Evolutionary conservation across 768 basidiomycete species (phyloP).

Genomic region (Pleurotus djamor): DNA sequence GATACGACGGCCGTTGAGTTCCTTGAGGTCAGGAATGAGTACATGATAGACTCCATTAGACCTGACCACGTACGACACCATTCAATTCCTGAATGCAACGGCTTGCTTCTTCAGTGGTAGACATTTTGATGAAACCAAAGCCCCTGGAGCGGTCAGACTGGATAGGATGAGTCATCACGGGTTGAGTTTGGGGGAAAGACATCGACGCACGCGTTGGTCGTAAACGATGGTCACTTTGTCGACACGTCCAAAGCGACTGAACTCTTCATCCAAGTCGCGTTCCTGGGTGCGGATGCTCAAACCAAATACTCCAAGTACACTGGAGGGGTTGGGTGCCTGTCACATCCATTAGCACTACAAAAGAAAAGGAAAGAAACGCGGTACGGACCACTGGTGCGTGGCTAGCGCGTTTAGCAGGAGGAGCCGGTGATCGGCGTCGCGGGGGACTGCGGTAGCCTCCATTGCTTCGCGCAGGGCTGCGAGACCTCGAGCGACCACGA

Average conservation of each 20-base stretch:
- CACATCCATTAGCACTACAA: slow-evolving; percentile 33
- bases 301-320: slow-evolving; percentile 97
- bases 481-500: slow-evolving; percentile 74
- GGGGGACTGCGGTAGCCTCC: slow-evolving; percentile 57
- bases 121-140: slow-evolving; percentile 98
- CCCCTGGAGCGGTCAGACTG: slow-evolving; percentile 93
- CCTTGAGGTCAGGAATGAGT: slow-evolving; percentile 39
- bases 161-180: slow-evolving; percentile 1
- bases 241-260: slow-evolving; percentile 82
- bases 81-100: slow-evolving; percentile 90
- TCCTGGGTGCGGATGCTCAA: slow-evolving; percentile 93
- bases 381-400: slow-evolving; percentile 74
- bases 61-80: slow-evolving; percentile 66
- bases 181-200: slow-evolving; percentile 8
- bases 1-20: slow-evolving; percentile 92
- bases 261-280: slow-evolving; percentile 93
- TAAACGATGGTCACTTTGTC: slow-evolving; percentile 97
- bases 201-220: slow-evolving; percentile 81
- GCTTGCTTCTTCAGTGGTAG: slow-evolving; percentile 80
- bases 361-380: slow-evolving; percentile 11
- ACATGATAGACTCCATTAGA: neutral
- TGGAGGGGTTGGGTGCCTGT: slow-evolving; percentile 86
- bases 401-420: slow-evolving; percentile 59
- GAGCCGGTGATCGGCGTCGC: slow-evolving; percentile 53
- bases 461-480: slow-evolving; percentile 53